Conservation (phyloP, 768 basidiomycete genomes). For the Amylocystis lapponica region DNA sequence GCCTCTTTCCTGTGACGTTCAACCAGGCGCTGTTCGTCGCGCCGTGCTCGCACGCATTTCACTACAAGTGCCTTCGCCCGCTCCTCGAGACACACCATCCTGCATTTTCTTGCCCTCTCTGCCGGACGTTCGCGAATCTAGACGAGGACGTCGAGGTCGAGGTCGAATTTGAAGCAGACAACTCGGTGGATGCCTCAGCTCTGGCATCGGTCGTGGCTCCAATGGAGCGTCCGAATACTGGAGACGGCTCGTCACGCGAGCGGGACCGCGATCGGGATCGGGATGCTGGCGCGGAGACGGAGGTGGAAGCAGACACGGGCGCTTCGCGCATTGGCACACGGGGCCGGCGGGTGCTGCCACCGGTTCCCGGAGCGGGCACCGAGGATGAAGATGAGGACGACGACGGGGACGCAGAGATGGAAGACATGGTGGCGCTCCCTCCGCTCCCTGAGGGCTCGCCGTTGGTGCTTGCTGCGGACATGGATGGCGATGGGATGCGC, state of each 20-base stretch:
- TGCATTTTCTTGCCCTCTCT: slow-evolving; percentile 92
- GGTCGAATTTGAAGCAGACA: slow-evolving; percentile 23
- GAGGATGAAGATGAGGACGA: neutral
- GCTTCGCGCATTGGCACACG: slow-evolving; percentile 16
- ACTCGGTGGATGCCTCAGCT: slow-evolving; percentile 6
- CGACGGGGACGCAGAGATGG: neutral
- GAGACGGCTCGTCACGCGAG: slow-evolving; percentile 9
- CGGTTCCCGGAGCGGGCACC: slow-evolving; percentile 2
- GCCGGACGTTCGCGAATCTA: slow-evolving; percentile 90
- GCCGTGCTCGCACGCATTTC: slow-evolving; percentile 94
- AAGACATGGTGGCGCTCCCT: slow-evolving; percentile 4
- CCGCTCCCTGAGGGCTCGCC: slow-evolving; percentile 22
- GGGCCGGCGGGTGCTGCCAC: slow-evolving; percentile 9
- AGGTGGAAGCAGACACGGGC: slow-evolving; percentile 24
- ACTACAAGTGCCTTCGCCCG: slow-evolving; percentile 96
- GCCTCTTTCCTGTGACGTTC: slow-evolving; percentile 84
- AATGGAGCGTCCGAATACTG: slow-evolving; percentile 17
- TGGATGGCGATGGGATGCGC: slow-evolving; percentile 8
- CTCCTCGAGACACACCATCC: slow-evolving; percentile 86
- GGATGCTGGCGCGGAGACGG: slow-evolving; percentile 26
- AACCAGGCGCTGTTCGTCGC: slow-evolving; percentile 97
- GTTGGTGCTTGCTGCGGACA: slow-evolving; percentile 10
- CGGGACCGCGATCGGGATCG: slow-evolving; percentile 14
- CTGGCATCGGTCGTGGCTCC: slow-evolving; percentile 8
- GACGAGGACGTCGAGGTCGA: slow-evolving; percentile 92